These are phyloP conservation scores for Podaxis pistillaris DNA, from an alignment of 768 basidiomycete genomes.

Conservation along the genomic window DNA sequence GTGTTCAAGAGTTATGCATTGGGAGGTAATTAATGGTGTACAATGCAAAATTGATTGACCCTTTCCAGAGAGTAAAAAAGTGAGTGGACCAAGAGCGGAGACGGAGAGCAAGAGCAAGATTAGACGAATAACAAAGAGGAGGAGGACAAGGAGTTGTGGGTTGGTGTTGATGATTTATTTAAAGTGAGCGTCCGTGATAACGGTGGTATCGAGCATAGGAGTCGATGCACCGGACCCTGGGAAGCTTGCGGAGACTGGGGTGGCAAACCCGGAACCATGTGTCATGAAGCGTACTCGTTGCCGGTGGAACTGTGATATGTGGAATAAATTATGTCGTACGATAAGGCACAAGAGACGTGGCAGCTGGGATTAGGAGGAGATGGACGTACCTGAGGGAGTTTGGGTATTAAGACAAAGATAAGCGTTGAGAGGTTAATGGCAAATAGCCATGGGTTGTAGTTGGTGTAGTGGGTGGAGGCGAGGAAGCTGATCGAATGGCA, in stretches of 20 bases:
- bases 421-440: constrained; percentile 84
- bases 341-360: background rate
- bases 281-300: constrained; percentile 79
- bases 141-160: background rate
- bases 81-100: background rate
- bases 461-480: constrained; percentile 96
- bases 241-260: constrained; percentile 61
- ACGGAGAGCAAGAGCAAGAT: background rate
- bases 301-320: constrained; percentile 62
- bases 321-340: background rate
- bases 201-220: constrained; percentile 27
- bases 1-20: constrained; percentile 4
- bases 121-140: background rate
- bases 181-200: constrained; percentile 19
- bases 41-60: constrained; percentile 5
- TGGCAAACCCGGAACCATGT: constrained; percentile 58
- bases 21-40: constrained; percentile 10
- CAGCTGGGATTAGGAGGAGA: constrained; percentile 1
- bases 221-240: constrained; percentile 52
- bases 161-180: background rate
- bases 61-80: background rate
- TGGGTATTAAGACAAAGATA: constrained; percentile 83
- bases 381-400: constrained; percentile 81
- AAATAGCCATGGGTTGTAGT: constrained; percentile 94
- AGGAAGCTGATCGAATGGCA: constrained; percentile 64